These are phyloP conservation scores for Parafenestella ontariensis DNA, from an alignment of 2,329 filamentous ascomycete species.

Conservation along the genomic window DNA sequence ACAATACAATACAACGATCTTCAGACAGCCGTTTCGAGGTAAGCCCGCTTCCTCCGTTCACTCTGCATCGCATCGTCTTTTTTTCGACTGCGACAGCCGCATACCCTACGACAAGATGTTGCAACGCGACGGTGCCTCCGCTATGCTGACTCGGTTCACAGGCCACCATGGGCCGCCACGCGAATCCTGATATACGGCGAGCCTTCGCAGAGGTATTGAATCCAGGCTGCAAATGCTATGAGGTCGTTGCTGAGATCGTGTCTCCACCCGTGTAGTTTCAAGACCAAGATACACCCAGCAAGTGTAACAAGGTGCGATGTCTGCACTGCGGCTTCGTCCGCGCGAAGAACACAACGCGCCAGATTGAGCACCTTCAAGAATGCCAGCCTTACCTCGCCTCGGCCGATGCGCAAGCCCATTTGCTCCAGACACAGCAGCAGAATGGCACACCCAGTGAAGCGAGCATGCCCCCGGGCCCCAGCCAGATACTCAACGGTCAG, in stretches of 20 bases:
- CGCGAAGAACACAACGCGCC: conserved; percentile 60
- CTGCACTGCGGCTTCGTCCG: conserved; percentile 58
- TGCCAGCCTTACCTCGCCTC: conserved; percentile 55
- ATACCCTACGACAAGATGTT: background rate
- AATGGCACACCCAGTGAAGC: conserved; percentile 24
- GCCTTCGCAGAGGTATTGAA: conserved; percentile 21
- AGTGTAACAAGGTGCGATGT: conserved; percentile 59
- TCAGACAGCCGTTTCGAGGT: conserved; percentile 16
- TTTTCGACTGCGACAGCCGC: background rate
- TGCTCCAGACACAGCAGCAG: conserved; percentile 22
- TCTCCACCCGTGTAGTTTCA: conserved; percentile 48
- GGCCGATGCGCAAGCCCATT: conserved; percentile 51
- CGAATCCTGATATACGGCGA: conserved; percentile 52
- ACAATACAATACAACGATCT: conserved; percentile 10
- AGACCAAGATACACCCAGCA: conserved; percentile 51
- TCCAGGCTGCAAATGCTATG: background rate
- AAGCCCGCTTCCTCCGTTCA: conserved; percentile 8
- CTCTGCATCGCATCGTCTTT: background rate
- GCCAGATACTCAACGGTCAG: conserved; percentile 54
- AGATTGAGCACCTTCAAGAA: conserved; percentile 58
- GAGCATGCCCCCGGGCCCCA: conserved; percentile 26
- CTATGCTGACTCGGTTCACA: conserved; percentile 21
- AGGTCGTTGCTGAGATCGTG: background rate
- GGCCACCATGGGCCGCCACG: conserved; percentile 42
- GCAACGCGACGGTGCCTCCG: background rate